These are phyloP conservation scores for Hevea brasiliensis DNA, from an alignment of 345 rosid species.

Conservation along the genomic window DNA sequence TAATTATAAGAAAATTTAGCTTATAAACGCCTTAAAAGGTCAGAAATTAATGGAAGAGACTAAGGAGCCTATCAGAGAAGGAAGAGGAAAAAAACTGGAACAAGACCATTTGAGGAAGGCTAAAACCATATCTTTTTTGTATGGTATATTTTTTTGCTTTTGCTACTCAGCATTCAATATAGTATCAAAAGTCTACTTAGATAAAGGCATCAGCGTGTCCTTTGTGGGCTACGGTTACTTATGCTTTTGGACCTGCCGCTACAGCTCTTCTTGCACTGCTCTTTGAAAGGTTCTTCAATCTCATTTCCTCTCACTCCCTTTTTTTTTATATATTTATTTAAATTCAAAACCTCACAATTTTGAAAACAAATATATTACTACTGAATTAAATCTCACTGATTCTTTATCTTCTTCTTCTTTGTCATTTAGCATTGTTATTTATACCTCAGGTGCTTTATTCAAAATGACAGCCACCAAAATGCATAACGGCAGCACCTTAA, in stretches of 20 bases:
- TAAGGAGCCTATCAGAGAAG: background rate
- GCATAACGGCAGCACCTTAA: no score
- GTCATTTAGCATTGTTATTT: no score
- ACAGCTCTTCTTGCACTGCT: conserved; percentile 7
- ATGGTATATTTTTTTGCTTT: background rate
- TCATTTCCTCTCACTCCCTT: background rate
- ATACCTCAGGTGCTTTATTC: no score
- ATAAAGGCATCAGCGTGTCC: conserved; percentile 8
- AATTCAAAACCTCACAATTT: no score
- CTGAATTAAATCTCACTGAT: no score
- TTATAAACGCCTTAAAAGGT: background rate
- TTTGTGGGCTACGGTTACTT: conserved; percentile 15
- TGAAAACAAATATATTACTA: no score
- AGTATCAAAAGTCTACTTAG: conserved; percentile 16
- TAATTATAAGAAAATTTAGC: background rate
- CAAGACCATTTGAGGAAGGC: background rate
- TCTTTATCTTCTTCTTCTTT: no score
- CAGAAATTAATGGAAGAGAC: background rate
- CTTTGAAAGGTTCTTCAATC: conserved; percentile 10
- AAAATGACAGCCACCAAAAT: no score
- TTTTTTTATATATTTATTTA: no score
- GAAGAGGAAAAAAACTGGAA: no score
- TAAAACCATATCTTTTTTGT: background rate
- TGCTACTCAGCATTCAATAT: conserved; percentile 4
- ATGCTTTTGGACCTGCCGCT: conserved; percentile 1